These are phyloP conservation scores for Collariella sp. DNA, from an alignment of 495 filamentous ascomycete genomes.

Conservation along the genomic window DNA sequence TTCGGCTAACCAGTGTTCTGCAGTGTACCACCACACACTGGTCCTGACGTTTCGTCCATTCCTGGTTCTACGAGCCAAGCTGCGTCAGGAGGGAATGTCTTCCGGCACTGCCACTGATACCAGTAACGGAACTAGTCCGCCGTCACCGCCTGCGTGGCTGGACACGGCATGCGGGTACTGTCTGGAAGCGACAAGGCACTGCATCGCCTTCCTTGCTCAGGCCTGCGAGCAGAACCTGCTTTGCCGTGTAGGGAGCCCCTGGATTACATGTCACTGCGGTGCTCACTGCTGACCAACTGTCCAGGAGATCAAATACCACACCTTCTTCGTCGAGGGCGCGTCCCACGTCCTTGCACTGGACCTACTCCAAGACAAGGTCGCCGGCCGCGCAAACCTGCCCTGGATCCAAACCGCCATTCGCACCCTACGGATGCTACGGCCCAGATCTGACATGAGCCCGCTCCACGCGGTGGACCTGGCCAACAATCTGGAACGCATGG, in stretches of 20 bases:
- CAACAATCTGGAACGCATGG: background rate
- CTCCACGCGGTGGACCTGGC: background rate
- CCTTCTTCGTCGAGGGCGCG: background rate
- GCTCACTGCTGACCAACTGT: background rate
- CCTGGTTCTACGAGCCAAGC: background rate
- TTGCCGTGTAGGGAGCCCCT: background rate
- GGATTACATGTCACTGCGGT: background rate
- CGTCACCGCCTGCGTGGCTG: background rate
- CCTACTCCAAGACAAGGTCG: background rate
- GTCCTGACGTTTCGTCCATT: background rate
- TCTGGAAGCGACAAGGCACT: constrained; percentile 1
- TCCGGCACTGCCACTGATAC: background rate
- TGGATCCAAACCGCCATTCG: background rate
- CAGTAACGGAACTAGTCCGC: background rate
- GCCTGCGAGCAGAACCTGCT: constrained; percentile 1
- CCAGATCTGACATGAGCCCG: background rate
- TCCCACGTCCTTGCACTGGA: background rate
- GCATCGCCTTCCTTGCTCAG: background rate
- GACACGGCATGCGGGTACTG: constrained; percentile 2
- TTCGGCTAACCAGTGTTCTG: background rate
- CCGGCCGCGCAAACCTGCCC: background rate
- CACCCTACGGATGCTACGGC: background rate
- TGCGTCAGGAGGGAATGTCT: background rate
- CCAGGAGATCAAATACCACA: constrained; percentile 1
- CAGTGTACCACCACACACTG: constrained; percentile 1